Percentiles rank a stretch among this genome's conserved stretches.
phyloP scores from a whole-genome alignment of 768 basidiomycete genomes.

The Termitomyces sp. region DNA sequence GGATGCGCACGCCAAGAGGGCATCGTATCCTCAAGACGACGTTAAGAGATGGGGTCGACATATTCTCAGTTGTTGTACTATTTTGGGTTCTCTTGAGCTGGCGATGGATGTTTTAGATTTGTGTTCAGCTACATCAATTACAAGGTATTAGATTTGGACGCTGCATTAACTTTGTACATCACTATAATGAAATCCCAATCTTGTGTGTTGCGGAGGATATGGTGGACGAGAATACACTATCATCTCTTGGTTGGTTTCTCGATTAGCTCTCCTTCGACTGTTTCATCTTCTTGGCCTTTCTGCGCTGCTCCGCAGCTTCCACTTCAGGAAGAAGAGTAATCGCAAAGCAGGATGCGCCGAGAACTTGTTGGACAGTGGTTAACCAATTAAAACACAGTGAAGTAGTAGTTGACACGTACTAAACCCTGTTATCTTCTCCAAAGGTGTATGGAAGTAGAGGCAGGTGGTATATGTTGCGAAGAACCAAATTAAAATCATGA shows the following conservation, averaged over 20 bases:
- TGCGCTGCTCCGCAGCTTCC: background rate
- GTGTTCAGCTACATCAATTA: background rate
- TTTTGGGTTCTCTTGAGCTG: conserved; percentile 32
- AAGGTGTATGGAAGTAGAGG: conserved; percentile 85
- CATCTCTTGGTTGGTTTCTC: background rate
- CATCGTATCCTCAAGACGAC: conserved; percentile 29
- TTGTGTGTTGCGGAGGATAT: background rate
- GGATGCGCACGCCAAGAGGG: conserved; percentile 12
- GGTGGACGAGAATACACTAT: background rate
- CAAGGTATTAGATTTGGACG: background rate
- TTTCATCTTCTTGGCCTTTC: conserved; percentile 1
- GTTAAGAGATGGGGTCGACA: conserved; percentile 30
- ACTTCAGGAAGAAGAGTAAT: conserved; percentile 12
- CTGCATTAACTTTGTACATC: conserved; percentile 2
- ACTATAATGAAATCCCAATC: background rate
- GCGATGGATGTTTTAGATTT: conserved; percentile 22
- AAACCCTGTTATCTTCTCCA: conserved; percentile 84
- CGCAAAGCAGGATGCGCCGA: conserved; percentile 15
- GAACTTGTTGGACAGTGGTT: conserved; percentile 6
- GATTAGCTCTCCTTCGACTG: background rate
- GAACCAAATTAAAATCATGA: conserved; percentile 58
- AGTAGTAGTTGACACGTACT: conserved; percentile 40
- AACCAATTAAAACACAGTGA: background rate
- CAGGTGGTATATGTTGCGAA: conserved; percentile 77
- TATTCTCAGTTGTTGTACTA: conserved; percentile 30